Evolutionary conservation across 2,329 filamentous ascomycete species (phyloP), one percentile per base, ranked within the genome.

Genomic region (Colletotrichum sp.): DNA sequence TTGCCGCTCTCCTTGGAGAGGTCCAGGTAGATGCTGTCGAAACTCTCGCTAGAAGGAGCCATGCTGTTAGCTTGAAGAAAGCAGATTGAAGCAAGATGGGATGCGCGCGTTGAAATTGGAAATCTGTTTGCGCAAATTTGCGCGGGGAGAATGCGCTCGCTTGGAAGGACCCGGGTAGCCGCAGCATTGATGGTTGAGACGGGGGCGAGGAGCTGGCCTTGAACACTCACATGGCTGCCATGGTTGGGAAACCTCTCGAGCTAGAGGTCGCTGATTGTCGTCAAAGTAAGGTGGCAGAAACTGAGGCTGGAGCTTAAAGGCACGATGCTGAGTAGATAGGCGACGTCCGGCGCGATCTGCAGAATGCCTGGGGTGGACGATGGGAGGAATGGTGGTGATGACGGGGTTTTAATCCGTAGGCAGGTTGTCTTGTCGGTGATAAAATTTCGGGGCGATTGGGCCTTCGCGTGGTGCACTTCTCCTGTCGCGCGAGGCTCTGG

Each of bases 1-100:
- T 96, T 97, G 80, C 97, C 97, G 75, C 93, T 91, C 86, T 97
- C 94, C 86, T 96, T 97, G 81, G 96, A 98, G 76, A 99, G 92
- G 85, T 99, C 96, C 81, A 99, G 92, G 87, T 97, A 96, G 87
- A 99, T 98, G 87, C 95, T 96, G 84, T 99, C 96, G 87, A 99
- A 99, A 83, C 94, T 97, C 92, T 99, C 97, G 80, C 92, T 93
- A 76, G 16, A 67, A 55, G 69, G 71, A 57, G 71, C 67, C 62
- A 65, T 74, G 18, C 30, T 24, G 74, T 76, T 28, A 76, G 74
- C 59, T 30, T 65, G 63, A 13, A 13, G 18, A 52, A 71, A n/a
- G 24, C 24, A 18, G 30, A 13, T 21, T 52, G 44, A 52, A 52
- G n/a, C n/a, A 52, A 52, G n/a, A 39, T 15, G 28, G 52, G 18